Percentiles rank a stretch among this genome's conserved stretches.
phyloP scores from a whole-genome alignment of 768 basidiomycete species.

The Crepidotus variabilis region DNA sequence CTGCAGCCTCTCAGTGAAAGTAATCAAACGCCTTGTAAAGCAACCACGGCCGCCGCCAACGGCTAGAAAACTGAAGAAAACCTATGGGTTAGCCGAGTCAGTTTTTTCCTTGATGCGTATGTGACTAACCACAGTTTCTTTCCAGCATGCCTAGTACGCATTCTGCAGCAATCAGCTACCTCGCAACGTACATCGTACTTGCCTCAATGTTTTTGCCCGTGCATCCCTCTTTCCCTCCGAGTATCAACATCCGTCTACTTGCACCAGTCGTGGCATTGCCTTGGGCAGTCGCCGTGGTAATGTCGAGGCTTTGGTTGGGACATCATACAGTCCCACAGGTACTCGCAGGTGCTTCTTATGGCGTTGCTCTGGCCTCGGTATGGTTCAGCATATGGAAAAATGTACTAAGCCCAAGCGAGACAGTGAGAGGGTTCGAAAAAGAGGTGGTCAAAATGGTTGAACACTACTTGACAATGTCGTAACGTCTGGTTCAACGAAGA shows the following conservation, averaged over 20 bases:
- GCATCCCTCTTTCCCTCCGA: slow-evolving; percentile 49
- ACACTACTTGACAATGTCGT: neutral
- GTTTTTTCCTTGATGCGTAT: neutral
- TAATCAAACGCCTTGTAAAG: slow-evolving; percentile 54
- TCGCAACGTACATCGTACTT: slow-evolving; percentile 55
- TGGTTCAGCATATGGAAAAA: slow-evolving; percentile 61
- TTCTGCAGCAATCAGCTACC: slow-evolving; percentile 65
- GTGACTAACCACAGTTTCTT: too few species aligned
- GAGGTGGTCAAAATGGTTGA: slow-evolving; percentile 9
- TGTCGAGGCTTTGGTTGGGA: slow-evolving; percentile 72
- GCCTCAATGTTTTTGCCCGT: slow-evolving; percentile 56
- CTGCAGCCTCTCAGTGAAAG: slow-evolving; percentile 57
- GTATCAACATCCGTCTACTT: slow-evolving; percentile 34
- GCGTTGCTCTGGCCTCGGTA: slow-evolving; percentile 43
- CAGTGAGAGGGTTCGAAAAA: slow-evolving; percentile 19
- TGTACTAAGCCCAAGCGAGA: slow-evolving; percentile 23
- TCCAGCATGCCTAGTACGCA: slow-evolving; percentile 83
- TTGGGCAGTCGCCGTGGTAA: slow-evolving; percentile 49
- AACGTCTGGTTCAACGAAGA: slow-evolving; percentile 9
- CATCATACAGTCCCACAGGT: slow-evolving; percentile 76
- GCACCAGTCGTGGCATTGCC: slow-evolving; percentile 47
- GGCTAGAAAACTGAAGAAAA: slow-evolving; percentile 40
- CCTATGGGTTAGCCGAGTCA: slow-evolving; percentile 58
- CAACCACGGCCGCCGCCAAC: slow-evolving; percentile 56
- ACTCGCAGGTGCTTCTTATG: slow-evolving; percentile 52